Evolutionary conservation across 495 filamentous ascomycete genomes (phyloP).

Genomic region (Achaetomiella virescens): DNA sequence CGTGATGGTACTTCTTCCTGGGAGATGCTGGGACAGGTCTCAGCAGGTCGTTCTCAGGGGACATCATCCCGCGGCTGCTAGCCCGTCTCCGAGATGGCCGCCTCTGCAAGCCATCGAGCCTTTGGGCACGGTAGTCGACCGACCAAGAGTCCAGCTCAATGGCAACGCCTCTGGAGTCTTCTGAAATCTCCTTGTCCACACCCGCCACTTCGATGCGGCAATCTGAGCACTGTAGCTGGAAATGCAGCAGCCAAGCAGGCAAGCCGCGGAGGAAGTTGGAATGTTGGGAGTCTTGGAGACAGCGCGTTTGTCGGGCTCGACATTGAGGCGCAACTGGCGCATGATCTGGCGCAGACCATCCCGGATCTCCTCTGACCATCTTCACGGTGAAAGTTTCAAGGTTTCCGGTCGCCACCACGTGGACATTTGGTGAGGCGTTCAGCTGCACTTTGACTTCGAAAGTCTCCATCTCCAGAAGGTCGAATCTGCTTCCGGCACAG

Average conservation of each 20-base stretch:
- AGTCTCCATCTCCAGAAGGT: constrained; percentile 76
- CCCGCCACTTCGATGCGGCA: constrained; percentile 89
- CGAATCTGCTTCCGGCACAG: constrained; percentile 68
- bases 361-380: constrained; percentile 88
- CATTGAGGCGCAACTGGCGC: constrained; percentile 59
- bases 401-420: constrained; percentile 71
- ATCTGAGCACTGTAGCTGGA: constrained; percentile 79
- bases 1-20: constrained; percentile 46
- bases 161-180: constrained; percentile 69
- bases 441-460: constrained; percentile 81
- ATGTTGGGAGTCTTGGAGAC: constrained; percentile 42
- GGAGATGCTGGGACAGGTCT: constrained; percentile 56
- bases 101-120: constrained; percentile 48
- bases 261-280: constrained; percentile 69
- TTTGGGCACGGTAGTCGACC: constrained; percentile 82
- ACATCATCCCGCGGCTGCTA: constrained; percentile 49
- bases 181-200: constrained; percentile 72
- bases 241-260: constrained; percentile 77
- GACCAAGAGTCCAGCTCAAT: constrained; percentile 86
- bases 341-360: constrained; percentile 88
- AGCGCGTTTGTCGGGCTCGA: constrained; percentile 55
- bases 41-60: constrained; percentile 52
- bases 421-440: constrained; percentile 78
- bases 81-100: constrained; percentile 52
- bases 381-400: constrained; percentile 82